Evolutionary conservation across 805 yeast genomes (phyloP).

Genomic region (Kodamaea kaohsiungensis): DNA sequence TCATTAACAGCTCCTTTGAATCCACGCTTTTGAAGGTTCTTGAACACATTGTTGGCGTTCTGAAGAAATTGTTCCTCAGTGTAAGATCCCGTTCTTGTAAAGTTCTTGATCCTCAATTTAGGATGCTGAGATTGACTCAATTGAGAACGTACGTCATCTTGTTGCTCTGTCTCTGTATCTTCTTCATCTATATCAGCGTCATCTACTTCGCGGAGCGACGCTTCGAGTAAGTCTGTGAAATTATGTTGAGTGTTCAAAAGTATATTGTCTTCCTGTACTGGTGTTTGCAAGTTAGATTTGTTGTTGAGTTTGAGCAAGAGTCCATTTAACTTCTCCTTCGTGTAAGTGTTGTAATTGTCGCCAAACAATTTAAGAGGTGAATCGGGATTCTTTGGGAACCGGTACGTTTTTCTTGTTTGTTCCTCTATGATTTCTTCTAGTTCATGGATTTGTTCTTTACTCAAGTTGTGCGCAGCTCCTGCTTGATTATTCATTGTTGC

Average conservation of each 20-base stretch:
- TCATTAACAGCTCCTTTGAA: slow-evolving; percentile 13
- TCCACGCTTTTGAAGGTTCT: slow-evolving; percentile 39
- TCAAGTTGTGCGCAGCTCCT: slow-evolving; percentile 4
- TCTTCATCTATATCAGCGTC: neutral
- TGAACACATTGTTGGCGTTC: slow-evolving; percentile 41
- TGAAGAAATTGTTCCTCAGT: slow-evolving; percentile 37
- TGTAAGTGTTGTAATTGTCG: slow-evolving; percentile 41
- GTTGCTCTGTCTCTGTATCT: neutral
- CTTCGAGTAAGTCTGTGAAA: neutral
- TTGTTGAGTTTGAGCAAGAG: slow-evolving; percentile 25
- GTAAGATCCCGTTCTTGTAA: slow-evolving; percentile 31
- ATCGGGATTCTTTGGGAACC: slow-evolving; percentile 27
- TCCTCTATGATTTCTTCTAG: slow-evolving; percentile 25
- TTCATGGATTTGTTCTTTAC: slow-evolving; percentile 18
- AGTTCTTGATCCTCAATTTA: slow-evolving; percentile 30
- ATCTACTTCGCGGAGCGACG: neutral
- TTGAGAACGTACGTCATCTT: neutral
- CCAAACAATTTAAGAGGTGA: slow-evolving; percentile 45
- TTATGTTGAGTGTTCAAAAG: slow-evolving; percentile 3
- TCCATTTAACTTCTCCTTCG: slow-evolving; percentile 34
- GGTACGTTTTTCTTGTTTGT: slow-evolving; percentile 20
- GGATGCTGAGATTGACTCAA: slow-evolving; percentile 13
- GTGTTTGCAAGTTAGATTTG: slow-evolving; percentile 15
- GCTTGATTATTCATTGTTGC: slow-evolving; percentile 18
- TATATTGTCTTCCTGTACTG: slow-evolving; percentile 5